Conservation (phyloP, 192 early-diverging fungal species). For the Rhizophlyctis rosea region DNA sequence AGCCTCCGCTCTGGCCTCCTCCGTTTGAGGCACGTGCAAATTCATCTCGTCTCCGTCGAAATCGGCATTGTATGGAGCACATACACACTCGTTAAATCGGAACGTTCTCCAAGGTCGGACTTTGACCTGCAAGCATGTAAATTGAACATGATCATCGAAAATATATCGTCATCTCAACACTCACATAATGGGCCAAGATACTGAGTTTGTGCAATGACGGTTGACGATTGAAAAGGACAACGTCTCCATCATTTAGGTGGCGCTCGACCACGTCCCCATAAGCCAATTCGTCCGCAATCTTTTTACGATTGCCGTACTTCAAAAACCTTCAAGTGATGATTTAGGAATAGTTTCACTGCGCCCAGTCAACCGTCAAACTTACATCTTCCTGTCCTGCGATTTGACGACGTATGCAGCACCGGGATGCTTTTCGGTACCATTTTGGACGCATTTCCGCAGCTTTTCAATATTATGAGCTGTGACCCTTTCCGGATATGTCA, state of each 20-base stretch:
- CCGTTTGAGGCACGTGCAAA: conserved; percentile 97
- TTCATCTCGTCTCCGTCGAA: conserved; percentile 99
- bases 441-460: conserved; percentile 70
- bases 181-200: conserved; percentile 95
- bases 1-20: conserved; percentile 96
- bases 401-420: conserved; percentile 84
- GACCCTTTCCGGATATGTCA: conserved; percentile 97
- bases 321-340: conserved; percentile 45
- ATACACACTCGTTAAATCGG: conserved; percentile 99
- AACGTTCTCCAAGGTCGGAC: conserved; percentile 96
- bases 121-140: conserved; percentile 47
- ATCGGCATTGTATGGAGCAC: conserved; percentile 98
- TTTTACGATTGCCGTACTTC: conserved; percentile 69
- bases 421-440: conserved; percentile 86
- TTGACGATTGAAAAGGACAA: conserved; percentile 98
- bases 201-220: conserved; percentile 94
- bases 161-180: conserved; percentile 7
- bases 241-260: conserved; percentile 90
- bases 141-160: conserved; percentile 12
- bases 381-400: conserved; percentile 33
- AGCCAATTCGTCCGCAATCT: conserved; percentile 68
- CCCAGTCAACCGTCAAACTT: neutral
- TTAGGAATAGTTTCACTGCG: neutral
- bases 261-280: conserved; percentile 93
- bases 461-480: conserved; percentile 81